Evolutionary conservation across 345 rosid species (phyloP).

Genomic region (Eucalyptus camaldulensis): DNA sequence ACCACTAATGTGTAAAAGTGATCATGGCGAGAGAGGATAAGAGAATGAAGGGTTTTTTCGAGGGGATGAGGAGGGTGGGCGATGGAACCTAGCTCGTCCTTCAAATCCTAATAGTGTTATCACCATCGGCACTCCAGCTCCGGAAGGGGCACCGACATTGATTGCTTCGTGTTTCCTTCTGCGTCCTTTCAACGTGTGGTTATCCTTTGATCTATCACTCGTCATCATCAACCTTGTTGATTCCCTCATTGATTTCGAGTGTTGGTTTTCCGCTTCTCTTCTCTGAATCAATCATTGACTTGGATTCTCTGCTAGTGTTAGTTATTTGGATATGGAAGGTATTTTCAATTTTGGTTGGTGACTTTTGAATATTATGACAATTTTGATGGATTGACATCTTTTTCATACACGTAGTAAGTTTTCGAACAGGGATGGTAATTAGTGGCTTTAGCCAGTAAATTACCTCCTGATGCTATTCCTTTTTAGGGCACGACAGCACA

Average conservation of each 20-base stretch:
- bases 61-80: too few relatives aligned
- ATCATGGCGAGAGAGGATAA: too few relatives aligned
- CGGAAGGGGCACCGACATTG: background rate
- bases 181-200: background rate
- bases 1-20: too few relatives aligned
- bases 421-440: background rate
- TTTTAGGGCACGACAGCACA: background rate
- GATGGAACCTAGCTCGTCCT: too few relatives aligned
- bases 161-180: background rate
- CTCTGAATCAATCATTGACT: too few relatives aligned
- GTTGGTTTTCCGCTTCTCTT: too few relatives aligned
- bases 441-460: background rate
- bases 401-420: background rate
- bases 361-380: background rate
- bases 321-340: too few relatives aligned
- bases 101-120: too few relatives aligned
- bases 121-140: background rate
- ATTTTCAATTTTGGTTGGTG: background rate
- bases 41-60: too few relatives aligned
- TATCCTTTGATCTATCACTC: background rate
- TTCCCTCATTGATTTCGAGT: background rate
- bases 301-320: too few relatives aligned
- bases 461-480: background rate
- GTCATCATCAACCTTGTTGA: too few relatives aligned
- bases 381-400: background rate